Percentiles rank a stretch among this genome's conserved stretches.
Conservation (phyloP, 1,284 basidiomycete genomes). For the Takashimella tepidaria region DNA sequence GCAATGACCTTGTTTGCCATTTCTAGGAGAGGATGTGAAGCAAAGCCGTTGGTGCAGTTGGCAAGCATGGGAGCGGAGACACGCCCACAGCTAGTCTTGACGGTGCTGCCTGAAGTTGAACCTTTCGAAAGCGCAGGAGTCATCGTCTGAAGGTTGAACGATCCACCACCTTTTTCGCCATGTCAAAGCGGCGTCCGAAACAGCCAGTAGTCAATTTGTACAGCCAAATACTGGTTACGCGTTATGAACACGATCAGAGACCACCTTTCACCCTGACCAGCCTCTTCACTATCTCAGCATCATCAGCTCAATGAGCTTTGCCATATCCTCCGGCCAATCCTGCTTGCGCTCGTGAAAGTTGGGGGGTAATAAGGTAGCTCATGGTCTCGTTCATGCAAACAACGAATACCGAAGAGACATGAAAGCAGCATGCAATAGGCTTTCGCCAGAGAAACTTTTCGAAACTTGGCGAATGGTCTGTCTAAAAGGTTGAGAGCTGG, state of each 20-base stretch:
- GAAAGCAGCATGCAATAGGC: conserved; percentile 6
- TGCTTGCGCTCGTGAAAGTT: conserved; percentile 3
- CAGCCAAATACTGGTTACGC: conserved; percentile 12
- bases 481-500: conserved; percentile 10
- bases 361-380: background rate
- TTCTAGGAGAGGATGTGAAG: conserved; percentile 5
- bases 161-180: conserved; percentile 2
- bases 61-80: conserved; percentile 5
- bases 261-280: conserved; percentile 11
- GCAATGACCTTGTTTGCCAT: conserved; percentile 13
- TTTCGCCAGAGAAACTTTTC: conserved; percentile 2
- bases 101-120: background rate
- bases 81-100: conserved; percentile 2
- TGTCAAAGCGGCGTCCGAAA: conserved; percentile 5
- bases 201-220: conserved; percentile 14
- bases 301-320: conserved; percentile 9
- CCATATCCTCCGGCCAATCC: conserved; percentile 14
- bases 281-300: conserved; percentile 9
- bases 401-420: conserved; percentile 15
- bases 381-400: conserved; percentile 5
- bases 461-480: conserved; percentile 5
- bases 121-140: conserved; percentile 3
- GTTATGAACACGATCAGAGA: conserved; percentile 9
- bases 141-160: conserved; percentile 10
- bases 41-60: conserved; percentile 7